Base-by-base conservation (phyloP, 2,329 filamentous ascomycete genomes). In the Phialophora verrucosa region DNA sequence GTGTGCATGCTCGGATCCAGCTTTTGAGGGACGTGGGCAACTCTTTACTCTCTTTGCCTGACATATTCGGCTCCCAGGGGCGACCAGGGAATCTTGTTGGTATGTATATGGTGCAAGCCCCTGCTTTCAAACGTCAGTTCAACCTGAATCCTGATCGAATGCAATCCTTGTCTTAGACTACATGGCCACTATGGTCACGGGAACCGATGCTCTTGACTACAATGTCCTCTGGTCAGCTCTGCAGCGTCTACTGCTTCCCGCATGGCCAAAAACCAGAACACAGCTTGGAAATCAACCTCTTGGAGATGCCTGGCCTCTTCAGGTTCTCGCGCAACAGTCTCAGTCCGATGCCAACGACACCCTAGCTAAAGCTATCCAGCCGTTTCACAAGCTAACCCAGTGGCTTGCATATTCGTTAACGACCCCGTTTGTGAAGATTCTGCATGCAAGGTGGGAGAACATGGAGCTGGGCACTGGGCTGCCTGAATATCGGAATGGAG, bases 301-400 rank as follows among this genome's bases (percentile, higher is more conserved):
- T 35, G 62, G 62, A 51, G 62, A 64, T 53, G 62, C 62, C 17
- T 64, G 62, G 62, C 62, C 62, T 23, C 62, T 64, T 27, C 32
- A 63, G 38, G 53, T 63, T 17, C 53, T 63, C 23, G 20, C n/a
- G 14, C 32, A n/a, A 27, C 31, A 58, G 27, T 53, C 53, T 49
- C n/a, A 57, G 61, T 27, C 20, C 23, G 53, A 44, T 14, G 61
- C 20, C 51, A 35, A 35, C 29, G 20, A 47, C 17, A n/a, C 14
- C 20, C 25, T 14, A n/a, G 42, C 62, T 3, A 20, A 32, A n/a
- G 27, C 31, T 25, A 64, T 64, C 20, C 62, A 64, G 29, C 62
- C 62, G 29, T 64, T 64, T 32, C 62, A 64, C 42, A 64, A 64
- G 29, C 32, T 64, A 42, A 59, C 57, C 35, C 57, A 59, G 42